Evolutionary conservation across 139 green algal genomes (phyloP), one percentile per base, ranked within the genome.

Genomic region (Coelastrella sp.): DNA sequence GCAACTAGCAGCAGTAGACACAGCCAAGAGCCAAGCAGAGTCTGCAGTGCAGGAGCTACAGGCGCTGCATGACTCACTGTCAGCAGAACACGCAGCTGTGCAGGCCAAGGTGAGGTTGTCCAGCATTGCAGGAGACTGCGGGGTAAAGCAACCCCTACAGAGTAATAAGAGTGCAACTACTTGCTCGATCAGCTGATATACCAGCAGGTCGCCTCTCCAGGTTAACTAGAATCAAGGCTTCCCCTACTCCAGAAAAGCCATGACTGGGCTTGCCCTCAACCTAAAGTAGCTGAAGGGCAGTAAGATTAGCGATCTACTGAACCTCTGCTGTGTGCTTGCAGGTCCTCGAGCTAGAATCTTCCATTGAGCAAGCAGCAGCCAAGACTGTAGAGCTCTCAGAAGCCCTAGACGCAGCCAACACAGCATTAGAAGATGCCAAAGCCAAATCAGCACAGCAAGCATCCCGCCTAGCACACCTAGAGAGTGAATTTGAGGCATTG

Each of bases 401-500:
- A 84, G 85, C 85, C 20, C 73, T 91, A 32, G 80, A 88, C 19
- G 68, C 74, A 59, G 75, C 89, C 10, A 73, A 89, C 23, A 23
- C 64, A 8, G 77, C 88, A 7, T 75, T 91, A 68, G 76, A 71
- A 16, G 80, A 86, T 60, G 80, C 88, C 11, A 86, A 90, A 22
- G 88, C 83, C 68, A 73, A 76, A 0, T 79, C 80, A 68, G 58
- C 78, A 13, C 59, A 47, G 87, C 86, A 96, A 86, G 90, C 92
- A 5, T 79, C 56, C 0, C 91, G 92, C 58, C 92, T 96, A 20
- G 91, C 90, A 1, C 92, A 94, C 79, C 83, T 96, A 5, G 95
- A 97, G 83, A 93, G 93, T 6, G 96, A 98, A 88, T 95, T 98
- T 82, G 95, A 95, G 22, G 96, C 96, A 6, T 89, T 98, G 78